These are phyloP conservation scores for Hondaea fermentalgiana DNA, from an alignment of 108 stramenopile species.

Conservation along the genomic window DNA sequence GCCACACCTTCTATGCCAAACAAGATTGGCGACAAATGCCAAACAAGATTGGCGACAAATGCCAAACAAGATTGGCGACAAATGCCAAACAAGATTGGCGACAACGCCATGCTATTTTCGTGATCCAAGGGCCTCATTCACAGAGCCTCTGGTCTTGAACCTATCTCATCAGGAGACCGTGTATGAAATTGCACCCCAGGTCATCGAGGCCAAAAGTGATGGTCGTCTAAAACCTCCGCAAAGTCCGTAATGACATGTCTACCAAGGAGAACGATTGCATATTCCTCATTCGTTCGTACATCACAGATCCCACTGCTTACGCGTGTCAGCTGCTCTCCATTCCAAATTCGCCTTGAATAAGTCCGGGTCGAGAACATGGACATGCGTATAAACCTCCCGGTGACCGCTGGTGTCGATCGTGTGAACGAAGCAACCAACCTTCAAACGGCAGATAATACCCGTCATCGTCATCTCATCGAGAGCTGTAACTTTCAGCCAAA, in stretches of 20 bases:
- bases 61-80: too few species aligned
- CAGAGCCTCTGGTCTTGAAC: too few species aligned
- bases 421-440: not conserved
- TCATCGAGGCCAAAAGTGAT: too few species aligned
- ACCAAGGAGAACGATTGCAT: not conserved
- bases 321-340: not conserved
- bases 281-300: not conserved
- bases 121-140: too few species aligned
- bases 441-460: not conserved
- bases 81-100: too few species aligned
- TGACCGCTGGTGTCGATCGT: not conserved
- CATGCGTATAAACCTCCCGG: not conserved
- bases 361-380: not conserved
- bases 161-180: too few species aligned
- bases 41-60: too few species aligned
- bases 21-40: too few species aligned
- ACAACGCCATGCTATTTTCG: too few species aligned
- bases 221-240: too few species aligned
- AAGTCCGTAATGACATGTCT: too few species aligned
- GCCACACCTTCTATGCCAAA: not conserved
- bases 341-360: not conserved
- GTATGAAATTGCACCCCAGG: too few species aligned
- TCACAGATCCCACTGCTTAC: not conserved
- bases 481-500: not conserved
- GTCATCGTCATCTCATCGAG: not conserved